phyloP scores from a whole-genome alignment of 352 stramenopile genomes.

The Globisporangium parvum region DNA sequence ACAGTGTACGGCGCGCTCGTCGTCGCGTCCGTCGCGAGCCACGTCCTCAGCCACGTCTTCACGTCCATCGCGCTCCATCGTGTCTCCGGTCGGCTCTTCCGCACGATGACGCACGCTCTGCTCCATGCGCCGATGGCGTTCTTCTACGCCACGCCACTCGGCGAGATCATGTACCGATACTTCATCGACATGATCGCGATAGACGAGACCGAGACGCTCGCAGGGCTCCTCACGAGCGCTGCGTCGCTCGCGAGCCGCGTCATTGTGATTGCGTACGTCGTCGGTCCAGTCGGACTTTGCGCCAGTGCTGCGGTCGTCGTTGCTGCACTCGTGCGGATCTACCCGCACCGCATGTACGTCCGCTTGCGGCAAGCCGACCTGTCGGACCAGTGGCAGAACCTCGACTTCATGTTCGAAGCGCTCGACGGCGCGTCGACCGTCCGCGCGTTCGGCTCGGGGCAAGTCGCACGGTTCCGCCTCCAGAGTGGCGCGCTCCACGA shows the following conservation, averaged over 20 bases:
- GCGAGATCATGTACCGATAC: constrained; percentile 34
- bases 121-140: constrained; percentile 32
- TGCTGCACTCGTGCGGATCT: constrained; percentile 12
- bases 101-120: constrained; percentile 28
- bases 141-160: constrained; percentile 35
- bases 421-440: constrained; percentile 32
- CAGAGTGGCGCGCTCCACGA: constrained; percentile 25
- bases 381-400: constrained; percentile 23
- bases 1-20: constrained; percentile 27
- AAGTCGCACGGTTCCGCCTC: constrained; percentile 25
- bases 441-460: constrained; percentile 25
- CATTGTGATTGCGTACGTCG: constrained; percentile 32
- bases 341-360: neutral
- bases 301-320: constrained; percentile 1
- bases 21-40: constrained; percentile 22
- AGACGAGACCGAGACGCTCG: constrained; percentile 21
- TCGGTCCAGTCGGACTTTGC: constrained; percentile 15
- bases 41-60: constrained; percentile 12
- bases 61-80: constrained; percentile 15
- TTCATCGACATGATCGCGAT: constrained; percentile 27
- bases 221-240: constrained; percentile 6
- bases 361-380: constrained; percentile 20
- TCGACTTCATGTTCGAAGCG: constrained; percentile 41
- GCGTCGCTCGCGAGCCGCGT: constrained; percentile 18
- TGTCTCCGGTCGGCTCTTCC: constrained; percentile 26